Evolutionary conservation across 345 rosid species (phyloP).

Genomic region (Rhizophora mangle): DNA sequence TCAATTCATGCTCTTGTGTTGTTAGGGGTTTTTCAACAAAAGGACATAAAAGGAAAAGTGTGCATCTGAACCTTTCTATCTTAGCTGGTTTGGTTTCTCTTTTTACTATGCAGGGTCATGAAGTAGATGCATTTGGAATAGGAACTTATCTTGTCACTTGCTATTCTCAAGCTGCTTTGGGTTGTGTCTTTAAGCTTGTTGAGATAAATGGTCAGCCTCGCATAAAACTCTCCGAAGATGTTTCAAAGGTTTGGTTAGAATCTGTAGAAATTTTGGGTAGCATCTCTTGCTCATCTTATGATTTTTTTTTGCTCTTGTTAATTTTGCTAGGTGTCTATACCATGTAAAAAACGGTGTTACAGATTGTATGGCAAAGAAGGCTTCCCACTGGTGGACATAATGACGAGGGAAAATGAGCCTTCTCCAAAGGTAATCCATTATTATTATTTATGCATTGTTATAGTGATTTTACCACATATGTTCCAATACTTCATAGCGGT

Average conservation of each 20-base stretch:
- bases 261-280: constrained; percentile 1
- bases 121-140: constrained; percentile 85
- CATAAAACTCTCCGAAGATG: constrained; percentile 98
- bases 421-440: constrained; percentile 62
- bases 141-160: constrained; percentile 96
- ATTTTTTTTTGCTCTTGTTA: not conserved
- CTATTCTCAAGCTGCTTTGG: constrained; percentile 89
- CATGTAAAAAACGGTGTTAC: constrained; percentile 75
- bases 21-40: not conserved
- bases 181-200: constrained; percentile 97
- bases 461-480: not conserved
- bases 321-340: constrained; percentile 72
- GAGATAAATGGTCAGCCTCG: constrained; percentile 91
- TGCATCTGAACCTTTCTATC: constrained; percentile 4
- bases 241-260: constrained; percentile 63
- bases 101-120: constrained; percentile 63
- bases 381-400: constrained; percentile 87
- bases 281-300: not conserved
- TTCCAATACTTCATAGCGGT: constrained; percentile 2
- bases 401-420: constrained; percentile 89
- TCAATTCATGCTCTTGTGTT: not conserved
- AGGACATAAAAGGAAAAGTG: not conserved
- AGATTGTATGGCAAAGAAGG: constrained; percentile 90
- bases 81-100: constrained; percentile 4
- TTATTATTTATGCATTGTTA: not conserved